Evolutionary conservation across 176 grass and related monocot genomes (phyloP), one percentile per base, ranked within the genome.

Genomic region (Oryza brachyantha): DNA sequence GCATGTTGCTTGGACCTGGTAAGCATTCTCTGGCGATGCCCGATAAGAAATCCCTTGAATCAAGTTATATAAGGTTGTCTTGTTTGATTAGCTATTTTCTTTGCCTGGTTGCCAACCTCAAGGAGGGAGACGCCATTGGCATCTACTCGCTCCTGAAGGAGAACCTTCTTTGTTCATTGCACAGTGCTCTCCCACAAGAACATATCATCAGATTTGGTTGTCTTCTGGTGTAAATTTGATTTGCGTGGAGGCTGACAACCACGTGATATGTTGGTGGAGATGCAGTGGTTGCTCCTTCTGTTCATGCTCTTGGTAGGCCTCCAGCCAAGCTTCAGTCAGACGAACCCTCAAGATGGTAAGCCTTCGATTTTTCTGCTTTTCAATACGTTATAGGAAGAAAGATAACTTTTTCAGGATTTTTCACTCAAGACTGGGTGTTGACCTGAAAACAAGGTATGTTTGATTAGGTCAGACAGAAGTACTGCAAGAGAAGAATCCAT

Each of bases 311-410:
- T 91, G 37, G 60, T 78, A 38, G 54, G 81, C 59, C 25, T 92
- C 14, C 70, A 12, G 31, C 48, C 78, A 68, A 68, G 87, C 54
- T 83, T 57, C 68, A 67, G 85, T 68, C 65, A 79, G 71, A 92
- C 91, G 0, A 86, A 90, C 73, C 36, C 77, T n/a, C 87, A 92
- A 70, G 95, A 98, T 83, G 89, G 95, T 98, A 87, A 94, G 79
- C 27, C 79, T 38, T 38, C 31, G 29, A 65, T 74, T n/a, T 17
- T 75, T 74, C 28, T 66, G 27, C 36, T 63, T 48, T 74, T 42
- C 38, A 65, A 28, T 61, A 14, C 72, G 36, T 74, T 65, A 35
- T 28, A 40, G 32, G 57, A 78, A 66, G 34, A 38, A 77, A 72
- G 57, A 66, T 74, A 36, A 34, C 32, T 13, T 52, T 70, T 32